phyloP scores from a whole-genome alignment of 345 rosid genomes.

The Populus pruinosa region DNA sequence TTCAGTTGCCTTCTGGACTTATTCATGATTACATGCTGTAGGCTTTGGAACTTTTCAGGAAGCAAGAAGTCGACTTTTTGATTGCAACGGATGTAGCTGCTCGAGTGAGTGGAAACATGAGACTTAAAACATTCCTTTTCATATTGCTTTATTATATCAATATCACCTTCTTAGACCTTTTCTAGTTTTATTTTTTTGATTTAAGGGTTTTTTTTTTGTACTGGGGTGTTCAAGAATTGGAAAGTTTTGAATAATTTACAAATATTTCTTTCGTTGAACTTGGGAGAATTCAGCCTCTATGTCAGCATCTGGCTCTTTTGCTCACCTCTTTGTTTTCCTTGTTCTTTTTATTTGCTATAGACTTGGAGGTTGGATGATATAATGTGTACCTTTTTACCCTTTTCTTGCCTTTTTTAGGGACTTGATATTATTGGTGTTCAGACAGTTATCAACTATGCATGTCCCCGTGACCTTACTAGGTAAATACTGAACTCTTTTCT shows the following conservation, averaged over 20 bases:
- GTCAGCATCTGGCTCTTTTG: not conserved
- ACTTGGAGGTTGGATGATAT: not conserved
- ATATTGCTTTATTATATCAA: not conserved
- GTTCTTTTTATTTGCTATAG: not conserved
- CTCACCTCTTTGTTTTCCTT: not conserved
- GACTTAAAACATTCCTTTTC: not conserved
- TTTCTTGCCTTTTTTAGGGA: constrained; percentile 47
- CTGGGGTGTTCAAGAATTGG: not conserved
- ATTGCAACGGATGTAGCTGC: constrained; percentile 98
- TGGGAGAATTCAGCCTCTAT: not conserved
- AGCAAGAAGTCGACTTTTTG: constrained; percentile 84
- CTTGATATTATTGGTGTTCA: constrained; percentile 96
- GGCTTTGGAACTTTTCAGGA: constrained; percentile 94
- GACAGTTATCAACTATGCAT: constrained; percentile 91
- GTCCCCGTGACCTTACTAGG: constrained; percentile 97
- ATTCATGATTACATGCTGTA: constrained; percentile 28
- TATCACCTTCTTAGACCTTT: not conserved
- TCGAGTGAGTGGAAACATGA: constrained; percentile 54
- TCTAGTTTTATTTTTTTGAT: not conserved
- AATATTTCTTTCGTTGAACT: not conserved
- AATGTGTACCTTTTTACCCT: not conserved
- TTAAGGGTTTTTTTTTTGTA: too few species aligned
- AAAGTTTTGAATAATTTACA: not conserved
- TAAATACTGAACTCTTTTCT: constrained; percentile 13
- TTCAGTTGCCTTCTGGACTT: constrained; percentile 1